Evolutionary conservation across 2,329 filamentous ascomycete species (phyloP), one percentile per base, ranked within the genome.

Genomic region (Fusarium sp.): DNA sequence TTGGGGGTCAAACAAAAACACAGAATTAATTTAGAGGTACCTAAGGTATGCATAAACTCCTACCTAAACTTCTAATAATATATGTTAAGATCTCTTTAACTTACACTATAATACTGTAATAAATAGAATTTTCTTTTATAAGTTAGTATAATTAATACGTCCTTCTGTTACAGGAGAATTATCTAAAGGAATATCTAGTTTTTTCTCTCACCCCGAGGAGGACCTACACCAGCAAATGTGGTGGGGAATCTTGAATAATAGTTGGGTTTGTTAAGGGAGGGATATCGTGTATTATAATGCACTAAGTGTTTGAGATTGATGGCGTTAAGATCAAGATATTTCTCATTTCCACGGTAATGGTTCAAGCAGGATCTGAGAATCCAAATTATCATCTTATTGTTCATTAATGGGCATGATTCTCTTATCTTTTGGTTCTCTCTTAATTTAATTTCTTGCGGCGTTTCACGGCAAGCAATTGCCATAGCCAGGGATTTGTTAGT

Each of bases 251-350:
- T 29, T 31, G 50, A 42, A 44, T 29, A 50, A 50, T 41, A 42
- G 57, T 38, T 13, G n/a, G 65, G 38, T 35, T 42, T 26, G 18
- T 16, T 37, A 59, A 26, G 49, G 49, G 26, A 59, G 28, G 26
- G 23, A 23, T 57, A 39, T 46, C 23, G 44, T 53, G 47, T 54
- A 35, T 26, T 24, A 28, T 48, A 63, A 53, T 63, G 39, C 42
- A 29, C 48, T 31, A 35, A 26, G 56, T 37, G 68, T 71, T 66
- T 70, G 64, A 65, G 46, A 39, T 68, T 71, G 41, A 66, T 66
- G 54, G 35, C 20, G 23, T 52, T 52, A 26, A 64, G 24, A 18
- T 57, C 41, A 55, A 23, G 21, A 33, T 42, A 26, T 37, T 47
- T 24, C 41, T 61, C 41, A 53, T 60, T 62, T 48, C 31, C 33